These are phyloP conservation scores for Colletotrichum sp. DNA, from an alignment of 2,329 filamentous ascomycete genomes.

Conservation along the genomic window DNA sequence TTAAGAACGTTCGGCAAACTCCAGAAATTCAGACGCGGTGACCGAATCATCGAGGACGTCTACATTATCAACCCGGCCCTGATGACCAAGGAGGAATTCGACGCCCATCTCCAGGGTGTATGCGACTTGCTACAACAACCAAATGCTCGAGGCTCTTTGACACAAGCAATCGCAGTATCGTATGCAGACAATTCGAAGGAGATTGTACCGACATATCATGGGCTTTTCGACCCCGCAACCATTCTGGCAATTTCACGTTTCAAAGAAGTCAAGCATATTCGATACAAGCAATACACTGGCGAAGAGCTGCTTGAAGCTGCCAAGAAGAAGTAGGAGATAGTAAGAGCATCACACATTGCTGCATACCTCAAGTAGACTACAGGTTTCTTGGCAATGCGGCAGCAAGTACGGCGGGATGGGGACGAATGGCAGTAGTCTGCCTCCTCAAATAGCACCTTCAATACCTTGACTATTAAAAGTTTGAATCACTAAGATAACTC, in stretches of 20 bases:
- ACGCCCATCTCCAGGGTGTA: fast-evolving
- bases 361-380: background rate
- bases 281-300: background rate
- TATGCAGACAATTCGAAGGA: fast-evolving
- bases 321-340: background rate
- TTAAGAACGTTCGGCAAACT: background rate
- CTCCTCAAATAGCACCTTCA: background rate
- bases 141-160: fast-evolving
- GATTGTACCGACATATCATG: background rate
- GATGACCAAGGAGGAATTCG: fast-evolving
- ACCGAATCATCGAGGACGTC: background rate
- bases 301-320: background rate
- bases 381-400: background rate
- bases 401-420: fast-evolving
- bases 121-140: fast-evolving
- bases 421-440: background rate
- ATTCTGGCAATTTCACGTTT: background rate
- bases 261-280: background rate
- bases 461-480: fast-evolving
- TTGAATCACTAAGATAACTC: background rate
- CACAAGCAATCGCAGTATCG: background rate
- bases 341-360: background rate
- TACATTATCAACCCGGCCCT: background rate
- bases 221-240: background rate
- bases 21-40: background rate